A percentile compares a stretch with the other conserved stretches of the same genome.
phyloP scores from a whole-genome alignment of 2,329 filamentous ascomycete genomes.

The Aspergillus alliaceus region DNA sequence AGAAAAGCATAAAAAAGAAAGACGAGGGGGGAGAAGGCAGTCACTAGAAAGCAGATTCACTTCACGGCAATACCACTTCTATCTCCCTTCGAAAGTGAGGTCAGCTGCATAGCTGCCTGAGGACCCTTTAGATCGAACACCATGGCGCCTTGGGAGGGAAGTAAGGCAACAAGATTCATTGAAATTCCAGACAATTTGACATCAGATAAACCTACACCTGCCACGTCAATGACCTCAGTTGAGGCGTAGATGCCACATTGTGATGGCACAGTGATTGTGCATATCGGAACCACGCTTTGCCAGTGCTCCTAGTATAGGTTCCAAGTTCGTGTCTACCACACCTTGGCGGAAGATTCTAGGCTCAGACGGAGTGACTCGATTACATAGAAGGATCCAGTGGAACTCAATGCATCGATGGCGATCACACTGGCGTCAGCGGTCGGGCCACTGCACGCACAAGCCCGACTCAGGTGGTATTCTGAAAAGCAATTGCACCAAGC shows the following conservation, averaged over 20 bases:
- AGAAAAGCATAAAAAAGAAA: not conserved
- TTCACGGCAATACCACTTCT: not conserved
- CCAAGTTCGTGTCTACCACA: not conserved
- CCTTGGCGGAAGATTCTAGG: constrained; percentile 1
- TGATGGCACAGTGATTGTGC: constrained; percentile 15
- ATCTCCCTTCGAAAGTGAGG: not conserved
- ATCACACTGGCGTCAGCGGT: constrained; percentile 1
- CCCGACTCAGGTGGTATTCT: not conserved
- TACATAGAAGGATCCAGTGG: not conserved
- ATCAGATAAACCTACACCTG: constrained; percentile 6
- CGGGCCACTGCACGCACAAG: not conserved
- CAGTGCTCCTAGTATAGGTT: not conserved
- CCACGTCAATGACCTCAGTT: constrained; percentile 19
- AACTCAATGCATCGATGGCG: not conserved
- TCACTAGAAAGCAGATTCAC: not conserved
- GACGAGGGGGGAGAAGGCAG: not conserved
- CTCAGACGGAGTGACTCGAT: constrained; percentile 1
- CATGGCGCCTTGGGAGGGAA: not conserved
- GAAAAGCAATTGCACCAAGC: not conserved
- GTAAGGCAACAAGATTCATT: not conserved
- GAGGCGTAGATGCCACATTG: constrained; percentile 8
- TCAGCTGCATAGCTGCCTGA: not conserved
- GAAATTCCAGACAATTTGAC: not conserved
- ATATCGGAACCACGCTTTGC: constrained; percentile 10
- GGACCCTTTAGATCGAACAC: not conserved